These are phyloP conservation scores for Coemansia sp. DNA, from an alignment of 192 early-diverging fungal genomes.

Conservation along the genomic window DNA sequence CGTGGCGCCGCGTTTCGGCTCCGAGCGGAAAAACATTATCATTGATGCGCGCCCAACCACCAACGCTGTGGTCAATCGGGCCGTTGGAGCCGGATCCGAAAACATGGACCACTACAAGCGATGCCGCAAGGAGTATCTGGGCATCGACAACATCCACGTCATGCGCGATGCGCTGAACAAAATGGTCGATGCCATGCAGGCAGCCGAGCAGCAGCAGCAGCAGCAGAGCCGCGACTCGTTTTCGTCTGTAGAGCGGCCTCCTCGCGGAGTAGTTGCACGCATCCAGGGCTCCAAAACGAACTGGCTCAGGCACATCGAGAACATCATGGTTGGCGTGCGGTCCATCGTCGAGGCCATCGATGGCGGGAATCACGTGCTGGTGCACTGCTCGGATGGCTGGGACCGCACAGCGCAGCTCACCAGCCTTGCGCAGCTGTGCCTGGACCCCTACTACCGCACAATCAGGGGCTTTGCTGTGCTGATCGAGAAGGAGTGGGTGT, in stretches of 20 bases:
- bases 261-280: conserved; percentile 51
- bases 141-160: conserved; percentile 98
- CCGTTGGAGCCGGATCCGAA: conserved; percentile 92
- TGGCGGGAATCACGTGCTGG: conserved; percentile 78
- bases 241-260: conserved; percentile 1
- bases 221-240: too few relatives aligned
- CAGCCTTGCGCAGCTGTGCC: conserved; percentile 82
- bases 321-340: conserved; percentile 76
- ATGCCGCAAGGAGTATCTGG: conserved; percentile 83
- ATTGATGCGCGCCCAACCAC: conserved; percentile 94
- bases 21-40: conserved; percentile 77
- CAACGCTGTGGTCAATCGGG: conserved; percentile 91
- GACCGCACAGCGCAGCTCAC: conserved; percentile 95
- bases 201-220: not conserved
- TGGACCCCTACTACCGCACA: conserved; percentile 97
- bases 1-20: conserved; percentile 49
- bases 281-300: conserved; percentile 66
- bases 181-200: conserved; percentile 63
- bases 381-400: conserved; percentile 99
- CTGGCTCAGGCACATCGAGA: conserved; percentile 87
- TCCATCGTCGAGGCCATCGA: conserved; percentile 79
- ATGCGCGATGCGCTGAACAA: conserved; percentile 87
- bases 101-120: conserved; percentile 90
- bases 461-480: conserved; percentile 87
- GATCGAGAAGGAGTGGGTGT: conserved; percentile 97